These are phyloP conservation scores for Phlyctochytrium bullatum DNA, from an alignment of 192 early-diverging fungal species.

Conservation along the genomic window DNA sequence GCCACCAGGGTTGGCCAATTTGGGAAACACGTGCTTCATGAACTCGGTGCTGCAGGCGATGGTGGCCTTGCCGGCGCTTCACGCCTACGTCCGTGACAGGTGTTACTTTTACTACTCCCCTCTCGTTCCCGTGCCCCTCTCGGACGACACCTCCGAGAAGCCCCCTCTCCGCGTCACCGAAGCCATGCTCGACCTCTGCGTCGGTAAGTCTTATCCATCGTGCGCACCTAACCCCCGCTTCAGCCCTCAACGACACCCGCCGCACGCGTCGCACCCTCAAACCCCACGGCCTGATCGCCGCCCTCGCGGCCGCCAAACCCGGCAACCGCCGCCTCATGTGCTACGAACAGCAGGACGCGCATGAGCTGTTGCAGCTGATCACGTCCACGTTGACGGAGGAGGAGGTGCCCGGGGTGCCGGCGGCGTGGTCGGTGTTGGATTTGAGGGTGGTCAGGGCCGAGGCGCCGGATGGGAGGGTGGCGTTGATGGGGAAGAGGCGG, in stretches of 20 bases:
- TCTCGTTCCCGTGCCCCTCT: no score
- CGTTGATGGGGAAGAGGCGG: neutral
- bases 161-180: no score
- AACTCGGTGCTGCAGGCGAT: conserved; percentile 79
- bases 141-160: no score
- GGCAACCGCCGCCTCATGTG: conserved; percentile 33
- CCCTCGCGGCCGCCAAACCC: conserved; percentile 30
- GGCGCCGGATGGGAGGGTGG: no score
- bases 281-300: conserved; percentile 29
- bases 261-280: conserved; percentile 7
- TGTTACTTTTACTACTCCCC: no score
- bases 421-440: conserved; percentile 11
- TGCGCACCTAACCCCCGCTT: conserved; percentile 1
- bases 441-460: neutral
- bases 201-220: no score
- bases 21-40: conserved; percentile 89
- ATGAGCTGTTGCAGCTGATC: conserved; percentile 82
- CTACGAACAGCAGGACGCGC: conserved; percentile 77
- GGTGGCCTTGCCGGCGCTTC: no score
- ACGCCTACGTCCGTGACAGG: no score
- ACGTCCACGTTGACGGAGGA: conserved; percentile 71
- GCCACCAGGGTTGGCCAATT: no score
- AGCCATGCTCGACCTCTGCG: no score
- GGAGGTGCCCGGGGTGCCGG: conserved; percentile 25
- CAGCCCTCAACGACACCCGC: conserved; percentile 25